These are phyloP conservation scores for Phyllosticta citribraziliensis DNA, from an alignment of 2,329 filamentous ascomycete genomes.

Conservation along the genomic window DNA sequence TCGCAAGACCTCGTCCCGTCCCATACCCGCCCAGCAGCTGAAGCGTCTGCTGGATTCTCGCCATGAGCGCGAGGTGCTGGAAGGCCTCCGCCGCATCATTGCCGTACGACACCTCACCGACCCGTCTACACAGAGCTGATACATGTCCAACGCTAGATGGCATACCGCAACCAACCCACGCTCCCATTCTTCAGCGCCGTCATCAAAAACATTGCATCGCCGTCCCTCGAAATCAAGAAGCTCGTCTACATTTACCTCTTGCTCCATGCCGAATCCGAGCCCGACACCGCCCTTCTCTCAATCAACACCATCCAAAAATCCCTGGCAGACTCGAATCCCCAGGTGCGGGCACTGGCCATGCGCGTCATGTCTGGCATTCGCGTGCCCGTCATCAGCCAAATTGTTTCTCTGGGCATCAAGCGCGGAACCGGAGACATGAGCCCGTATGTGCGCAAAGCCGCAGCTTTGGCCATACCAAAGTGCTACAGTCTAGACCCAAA, in stretches of 20 bases:
- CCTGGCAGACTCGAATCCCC: conserved; percentile 81
- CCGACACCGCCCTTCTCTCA: conserved; percentile 86
- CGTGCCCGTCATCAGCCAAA: conserved; percentile 97
- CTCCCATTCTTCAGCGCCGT: conserved; percentile 94
- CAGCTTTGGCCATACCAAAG: conserved; percentile 88
- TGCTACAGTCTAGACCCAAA: conserved; percentile 85
- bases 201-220: conserved; percentile 93
- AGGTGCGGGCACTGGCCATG: conserved; percentile 81
- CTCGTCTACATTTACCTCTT: conserved; percentile 98
- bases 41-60: conserved; percentile 93
- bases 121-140: conserved; percentile 11
- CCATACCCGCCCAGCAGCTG: conserved; percentile 70
- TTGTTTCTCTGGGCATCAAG: conserved; percentile 92
- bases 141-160: conserved; percentile 57
- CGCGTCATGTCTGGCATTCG: conserved; percentile 95
- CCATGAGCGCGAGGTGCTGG: conserved; percentile 83
- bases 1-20: conserved; percentile 47
- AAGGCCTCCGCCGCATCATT: conserved; percentile 80
- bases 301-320: conserved; percentile 99
- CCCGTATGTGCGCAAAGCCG: conserved; percentile 82
- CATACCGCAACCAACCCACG: conserved; percentile 83
- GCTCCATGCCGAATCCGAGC: conserved; percentile 91
- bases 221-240: conserved; percentile 92
- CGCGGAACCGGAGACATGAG: conserved; percentile 91
- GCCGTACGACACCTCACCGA: conserved; percentile 48